These are phyloP conservation scores for Vigna radiata DNA, from an alignment of 306 rosid species.

Conservation along the genomic window DNA sequence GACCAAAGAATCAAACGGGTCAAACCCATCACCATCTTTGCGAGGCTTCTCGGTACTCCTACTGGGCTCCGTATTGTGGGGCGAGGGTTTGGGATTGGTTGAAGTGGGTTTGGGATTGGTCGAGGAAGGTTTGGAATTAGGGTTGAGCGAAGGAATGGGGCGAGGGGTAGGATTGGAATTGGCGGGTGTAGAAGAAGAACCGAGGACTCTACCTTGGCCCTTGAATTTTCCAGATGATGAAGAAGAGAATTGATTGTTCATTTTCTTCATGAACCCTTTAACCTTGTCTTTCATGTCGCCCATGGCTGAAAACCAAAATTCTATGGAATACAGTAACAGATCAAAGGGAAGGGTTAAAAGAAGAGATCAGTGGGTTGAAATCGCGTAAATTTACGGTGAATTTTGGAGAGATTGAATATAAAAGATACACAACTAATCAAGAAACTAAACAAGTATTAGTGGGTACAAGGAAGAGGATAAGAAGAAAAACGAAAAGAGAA, in stretches of 20 bases:
- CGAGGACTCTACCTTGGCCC: slow-evolving; percentile 93
- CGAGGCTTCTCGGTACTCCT: slow-evolving; percentile 36
- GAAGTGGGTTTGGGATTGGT: slow-evolving; percentile 49
- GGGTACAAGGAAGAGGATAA: neutral
- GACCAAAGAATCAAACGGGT: slow-evolving; percentile 83
- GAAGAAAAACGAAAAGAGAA: neutral
- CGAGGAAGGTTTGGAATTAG: slow-evolving; percentile 52
- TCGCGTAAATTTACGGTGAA: neutral
- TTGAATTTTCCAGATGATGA: slow-evolving; percentile 84
- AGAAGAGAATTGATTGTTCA: slow-evolving; percentile 61
- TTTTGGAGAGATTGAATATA: no score
- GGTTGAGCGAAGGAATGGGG: slow-evolving; percentile 42
- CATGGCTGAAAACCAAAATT: slow-evolving; percentile 48
- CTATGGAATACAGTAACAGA: neutral
- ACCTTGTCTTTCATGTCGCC: slow-evolving; percentile 87
- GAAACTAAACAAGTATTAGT: neutral
- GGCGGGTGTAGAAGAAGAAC: slow-evolving; percentile 67
- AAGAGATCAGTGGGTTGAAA: neutral
- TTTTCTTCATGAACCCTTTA: slow-evolving; percentile 90
- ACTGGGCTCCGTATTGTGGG: slow-evolving; percentile 38
- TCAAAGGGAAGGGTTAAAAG: neutral
- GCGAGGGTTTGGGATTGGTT: slow-evolving; percentile 47
- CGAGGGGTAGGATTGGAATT: slow-evolving; percentile 49
- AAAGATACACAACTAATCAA: neutral
- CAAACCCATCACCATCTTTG: slow-evolving; percentile 63